These are phyloP conservation scores for Neolentinus lepideus DNA, from an alignment of 1,284 basidiomycete genomes.

Conservation along the genomic window DNA sequence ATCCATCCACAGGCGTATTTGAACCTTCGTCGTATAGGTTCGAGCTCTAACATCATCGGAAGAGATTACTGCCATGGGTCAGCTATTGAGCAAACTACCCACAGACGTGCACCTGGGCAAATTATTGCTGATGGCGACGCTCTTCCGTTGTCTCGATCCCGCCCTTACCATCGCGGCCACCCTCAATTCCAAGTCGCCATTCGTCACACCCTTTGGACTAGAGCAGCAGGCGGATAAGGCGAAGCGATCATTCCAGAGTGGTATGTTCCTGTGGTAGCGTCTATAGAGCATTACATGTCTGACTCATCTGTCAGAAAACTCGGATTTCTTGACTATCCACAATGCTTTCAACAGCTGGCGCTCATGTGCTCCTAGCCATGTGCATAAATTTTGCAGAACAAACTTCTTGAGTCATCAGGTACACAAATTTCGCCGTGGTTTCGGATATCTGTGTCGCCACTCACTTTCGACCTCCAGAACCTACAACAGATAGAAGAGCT, in stretches of 20 bases:
- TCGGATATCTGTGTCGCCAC: no score
- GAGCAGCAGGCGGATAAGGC: slow-evolving; percentile 86
- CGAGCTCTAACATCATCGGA: slow-evolving; percentile 81
- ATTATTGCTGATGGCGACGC: slow-evolving; percentile 81
- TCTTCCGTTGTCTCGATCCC: slow-evolving; percentile 90
- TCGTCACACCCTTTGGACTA: slow-evolving; percentile 83
- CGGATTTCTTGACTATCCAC: slow-evolving; percentile 94
- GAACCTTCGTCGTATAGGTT: slow-evolving; percentile 36
- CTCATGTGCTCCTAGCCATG: slow-evolving; percentile 53
- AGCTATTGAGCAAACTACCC: slow-evolving; percentile 86
- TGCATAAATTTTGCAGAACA: slow-evolving; percentile 73
- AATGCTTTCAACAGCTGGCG: slow-evolving; percentile 91
- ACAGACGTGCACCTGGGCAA: slow-evolving; percentile 97
- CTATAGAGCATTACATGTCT: background rate
- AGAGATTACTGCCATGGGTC: slow-evolving; percentile 94
- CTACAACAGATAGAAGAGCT: slow-evolving; percentile 96
- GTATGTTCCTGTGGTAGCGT: slow-evolving; percentile 32
- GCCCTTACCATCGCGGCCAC: slow-evolving; percentile 94
- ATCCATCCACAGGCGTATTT: background rate
- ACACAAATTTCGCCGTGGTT: slow-evolving; percentile 3
- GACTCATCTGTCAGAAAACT: slow-evolving; percentile 62
- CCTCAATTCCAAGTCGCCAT: slow-evolving; percentile 91
- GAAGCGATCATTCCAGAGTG: slow-evolving; percentile 74
- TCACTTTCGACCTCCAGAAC: no score
- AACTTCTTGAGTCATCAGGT: slow-evolving; percentile 88